A percentile compares a stretch with the other conserved stretches of the same genome.
Conservation (phyloP, 192 early-diverging fungal species). For the Polychytrium aggregatum region DNA sequence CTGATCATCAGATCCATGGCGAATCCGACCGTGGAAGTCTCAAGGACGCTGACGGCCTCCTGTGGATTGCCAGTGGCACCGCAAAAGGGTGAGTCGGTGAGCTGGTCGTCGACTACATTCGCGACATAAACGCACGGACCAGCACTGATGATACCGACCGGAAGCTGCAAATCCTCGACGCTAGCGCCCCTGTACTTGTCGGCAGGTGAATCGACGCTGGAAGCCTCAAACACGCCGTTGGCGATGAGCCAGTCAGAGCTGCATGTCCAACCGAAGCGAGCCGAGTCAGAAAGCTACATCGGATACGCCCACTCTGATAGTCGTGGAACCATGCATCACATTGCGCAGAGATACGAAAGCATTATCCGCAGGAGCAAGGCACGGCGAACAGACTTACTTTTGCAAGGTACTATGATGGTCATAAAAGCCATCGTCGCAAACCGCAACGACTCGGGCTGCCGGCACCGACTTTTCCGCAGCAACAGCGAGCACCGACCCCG, state of each 20-base stretch:
- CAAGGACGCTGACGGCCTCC: slow-evolving; percentile 55
- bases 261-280: neutral
- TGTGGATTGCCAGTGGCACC: neutral
- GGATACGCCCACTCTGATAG: too few relatives aligned
- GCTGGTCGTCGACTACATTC: neutral
- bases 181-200: slow-evolving; percentile 68
- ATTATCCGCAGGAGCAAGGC: too few relatives aligned
- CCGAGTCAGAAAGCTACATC: neutral
- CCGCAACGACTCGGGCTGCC: too few relatives aligned
- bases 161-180: slow-evolving; percentile 76
- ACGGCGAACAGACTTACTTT: too few relatives aligned
- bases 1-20: slow-evolving; percentile 69
- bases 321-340: too few relatives aligned
- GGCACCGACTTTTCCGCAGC: too few relatives aligned
- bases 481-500: too few relatives aligned
- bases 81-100: neutral
- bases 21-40: slow-evolving; percentile 37
- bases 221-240: slow-evolving; percentile 59
- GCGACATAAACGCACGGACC: too few relatives aligned
- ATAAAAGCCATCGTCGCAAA: too few relatives aligned
- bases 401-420: too few relatives aligned
- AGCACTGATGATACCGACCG: slow-evolving; percentile 26
- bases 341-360: too few relatives aligned
- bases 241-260: slow-evolving; percentile 60
- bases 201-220: slow-evolving; percentile 41